Base-by-base conservation (phyloP, 176 grass and related monocot species). In the Microstegium vimineum region DNA sequence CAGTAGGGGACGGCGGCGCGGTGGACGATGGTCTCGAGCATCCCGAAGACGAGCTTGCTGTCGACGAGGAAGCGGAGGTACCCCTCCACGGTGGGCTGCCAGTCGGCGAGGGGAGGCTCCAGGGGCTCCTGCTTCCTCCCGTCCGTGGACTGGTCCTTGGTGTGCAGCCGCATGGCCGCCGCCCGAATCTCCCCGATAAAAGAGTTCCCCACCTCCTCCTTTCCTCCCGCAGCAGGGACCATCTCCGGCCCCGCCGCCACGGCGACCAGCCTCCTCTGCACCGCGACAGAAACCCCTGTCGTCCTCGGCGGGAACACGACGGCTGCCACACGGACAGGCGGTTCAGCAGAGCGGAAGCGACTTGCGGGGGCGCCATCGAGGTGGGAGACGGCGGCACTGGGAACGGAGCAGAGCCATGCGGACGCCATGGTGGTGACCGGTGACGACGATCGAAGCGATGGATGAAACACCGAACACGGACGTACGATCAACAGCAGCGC, bases 181-280 rank as follows among this genome's bases (percentile, higher is more conserved):
- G 89, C 77, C 80, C 96, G 72, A 93, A 98, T 95, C 93, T 98
- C 96, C 57, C 95, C 93, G 14, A 93, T 81, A 45, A 98, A 98
- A 43, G 86, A 81, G 46, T 57, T 90, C 4, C 6, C 36, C 5
- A 66, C 81, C 7, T 72, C 82, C 45, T 67, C 77, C 6, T n/a
- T n/a, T n/a, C 62, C 84, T 16, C 62, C 31, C 18, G 73, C 30
- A 28, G 80, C 57, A 16, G 83, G 70, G 0, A 43, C 62, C 42
- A 49, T 72, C 90, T 80, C 80, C 63, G 79, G 57, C 27, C 77
- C 65, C 2, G 82, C 65, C 3, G 40, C 67, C 36, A 1, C 37
- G 2, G 38, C 12, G 12, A 72, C 71, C 71, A 32, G 79, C 75
- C 79, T 80, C 79, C 69, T 40, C 76, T 5, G 17, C 62, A 22